Percentiles rank a stretch among this genome's conserved stretches.
Evolutionary conservation across 352 stramenopile genomes (phyloP).

Genomic region (Phytopythium ostracodes): DNA sequence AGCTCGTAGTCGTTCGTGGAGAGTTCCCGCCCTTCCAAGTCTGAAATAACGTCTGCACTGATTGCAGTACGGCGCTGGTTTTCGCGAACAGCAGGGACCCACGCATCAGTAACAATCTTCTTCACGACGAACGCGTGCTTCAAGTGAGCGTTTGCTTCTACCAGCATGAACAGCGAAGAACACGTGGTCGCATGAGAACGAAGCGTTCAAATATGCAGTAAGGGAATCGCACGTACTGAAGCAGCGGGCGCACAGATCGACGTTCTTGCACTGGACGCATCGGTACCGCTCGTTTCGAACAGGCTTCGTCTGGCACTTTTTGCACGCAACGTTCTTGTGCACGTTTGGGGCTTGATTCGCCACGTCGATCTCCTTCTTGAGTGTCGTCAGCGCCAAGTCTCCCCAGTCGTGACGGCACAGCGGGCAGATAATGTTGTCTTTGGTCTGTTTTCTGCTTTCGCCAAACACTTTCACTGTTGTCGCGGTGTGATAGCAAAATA

Average conservation of each 20-base stretch:
- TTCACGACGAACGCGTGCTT: slow-evolving; percentile 78
- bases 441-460: slow-evolving; percentile 73
- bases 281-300: slow-evolving; percentile 78
- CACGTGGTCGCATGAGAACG: neutral
- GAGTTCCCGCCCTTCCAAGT: slow-evolving; percentile 68
- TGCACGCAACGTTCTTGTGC: slow-evolving; percentile 58
- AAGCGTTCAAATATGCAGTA: no score
- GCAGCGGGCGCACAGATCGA: slow-evolving; percentile 70
- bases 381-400: slow-evolving; percentile 42
- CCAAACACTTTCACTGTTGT: slow-evolving; percentile 78
- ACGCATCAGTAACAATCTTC: slow-evolving; percentile 50
- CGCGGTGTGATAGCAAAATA: slow-evolving; percentile 8
- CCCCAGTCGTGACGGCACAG: slow-evolving; percentile 83
- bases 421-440: slow-evolving; percentile 83
- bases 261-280: slow-evolving; percentile 75
- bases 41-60: slow-evolving; percentile 38
- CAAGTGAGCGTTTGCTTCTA: slow-evolving; percentile 52
- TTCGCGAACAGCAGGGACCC: slow-evolving; percentile 45
- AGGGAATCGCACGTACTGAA: slow-evolving; percentile 73
- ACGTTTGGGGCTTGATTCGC: slow-evolving; percentile 73
- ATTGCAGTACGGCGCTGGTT: slow-evolving; percentile 20
- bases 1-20: slow-evolving; percentile 85
- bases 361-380: slow-evolving; percentile 73
- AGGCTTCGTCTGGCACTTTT: slow-evolving; percentile 71
- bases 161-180: neutral